phyloP scores from a whole-genome alignment of 495 filamentous ascomycete genomes.

The Penicillium parvum region DNA sequence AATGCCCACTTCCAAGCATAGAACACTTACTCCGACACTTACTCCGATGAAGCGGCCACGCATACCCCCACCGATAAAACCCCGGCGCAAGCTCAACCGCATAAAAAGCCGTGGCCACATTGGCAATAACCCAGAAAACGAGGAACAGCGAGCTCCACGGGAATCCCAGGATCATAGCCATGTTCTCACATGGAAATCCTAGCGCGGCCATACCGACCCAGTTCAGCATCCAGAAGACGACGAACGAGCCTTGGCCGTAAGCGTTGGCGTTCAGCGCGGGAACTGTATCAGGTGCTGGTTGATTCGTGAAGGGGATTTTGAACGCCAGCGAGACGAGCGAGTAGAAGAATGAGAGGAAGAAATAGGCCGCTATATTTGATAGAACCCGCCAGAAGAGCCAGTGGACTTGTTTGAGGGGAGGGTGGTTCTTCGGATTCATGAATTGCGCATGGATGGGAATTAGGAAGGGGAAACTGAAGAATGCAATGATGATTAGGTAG shows the following conservation, averaged over 20 bases:
- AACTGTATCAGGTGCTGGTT: constrained; percentile 37
- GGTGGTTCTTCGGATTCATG: constrained; percentile 47
- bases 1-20: neutral
- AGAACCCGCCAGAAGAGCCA: constrained; percentile 58
- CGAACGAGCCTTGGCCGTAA: constrained; percentile 57
- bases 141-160: constrained; percentile 68
- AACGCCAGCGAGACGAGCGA: constrained; percentile 62
- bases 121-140: constrained; percentile 74
- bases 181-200: constrained; percentile 68
- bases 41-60: constrained; percentile 66
- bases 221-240: constrained; percentile 74
- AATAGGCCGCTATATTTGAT: constrained; percentile 58
- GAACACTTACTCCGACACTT: constrained; percentile 12
- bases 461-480: constrained; percentile 69
- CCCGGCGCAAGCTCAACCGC: constrained; percentile 51
- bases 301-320: constrained; percentile 56
- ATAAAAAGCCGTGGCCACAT: constrained; percentile 64
- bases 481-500: constrained; percentile 69
- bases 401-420: constrained; percentile 56
- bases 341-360: constrained; percentile 65
- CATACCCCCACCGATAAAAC: constrained; percentile 67
- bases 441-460: constrained; percentile 62
- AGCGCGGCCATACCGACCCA: constrained; percentile 65
- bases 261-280: constrained; percentile 48
- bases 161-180: constrained; percentile 62